Base-by-base conservation (phyloP, 331 rosid species). In the Rosa hybrid region DNA sequence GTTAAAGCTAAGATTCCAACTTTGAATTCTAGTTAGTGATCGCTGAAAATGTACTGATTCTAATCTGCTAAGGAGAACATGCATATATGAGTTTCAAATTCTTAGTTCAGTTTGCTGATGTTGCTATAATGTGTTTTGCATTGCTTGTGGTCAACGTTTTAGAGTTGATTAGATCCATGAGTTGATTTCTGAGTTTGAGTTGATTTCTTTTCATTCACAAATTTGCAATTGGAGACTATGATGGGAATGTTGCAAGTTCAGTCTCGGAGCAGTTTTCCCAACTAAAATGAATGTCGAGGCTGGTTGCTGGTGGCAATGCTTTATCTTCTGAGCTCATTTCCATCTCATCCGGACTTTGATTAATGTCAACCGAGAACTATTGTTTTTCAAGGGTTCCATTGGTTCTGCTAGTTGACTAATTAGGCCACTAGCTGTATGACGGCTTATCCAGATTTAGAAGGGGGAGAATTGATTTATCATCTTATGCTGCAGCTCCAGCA, bases 301-400 rank as follows among this genome's bases (percentile, higher is more conserved):
- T 53, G 77, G 50, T 51, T 74, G 50, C 45, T 38, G 34, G 12
- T 62, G 72, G 72, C 13, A 62, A 60, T 60, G 79, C 59, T 60
- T 75, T 59, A 59, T 9, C 27, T 27, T 59, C 18, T 17, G 34
- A 25, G 71, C 46, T 60, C 11, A 25, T 75, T 21, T 44, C 25
- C 68, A 54, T 56, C 78, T 64, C 44, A 1, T 3, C 3, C 13
- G 44, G 51, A 76, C 44, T 75, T 75, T 12, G 20, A 25, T 25
- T 4, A 45, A 60, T 76, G 20, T 25, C 45, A 10, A 60, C 46
- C 16, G 30, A 25, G 46, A 17, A 16, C 45, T 50, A 16, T 34
- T 49, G 25, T 14, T 68, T 39, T 18, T 34, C 12, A 68, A 65
- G 9, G 72, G 72, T 41, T 68, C 30, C 20, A 42, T 68, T 18